phyloP scores from a whole-genome alignment of 139 green algal genomes.

The Chlamydomonas sp. region DNA sequence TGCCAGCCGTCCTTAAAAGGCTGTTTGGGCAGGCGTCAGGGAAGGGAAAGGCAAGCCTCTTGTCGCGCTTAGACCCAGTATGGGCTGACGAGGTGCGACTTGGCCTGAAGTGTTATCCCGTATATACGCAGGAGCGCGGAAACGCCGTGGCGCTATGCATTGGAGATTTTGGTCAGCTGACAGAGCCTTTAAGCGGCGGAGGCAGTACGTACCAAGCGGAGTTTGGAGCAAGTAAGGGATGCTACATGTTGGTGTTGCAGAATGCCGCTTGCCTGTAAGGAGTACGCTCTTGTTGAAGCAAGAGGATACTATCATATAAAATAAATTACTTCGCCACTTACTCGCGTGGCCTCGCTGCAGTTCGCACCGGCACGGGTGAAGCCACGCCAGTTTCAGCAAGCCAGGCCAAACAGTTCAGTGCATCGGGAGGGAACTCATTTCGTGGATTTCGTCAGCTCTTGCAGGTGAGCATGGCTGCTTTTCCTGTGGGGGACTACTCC shows the following conservation, averaged over 20 bases:
- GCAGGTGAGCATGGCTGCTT: background rate
- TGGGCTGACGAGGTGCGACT: background rate
- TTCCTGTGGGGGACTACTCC: no score
- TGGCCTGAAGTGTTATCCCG: background rate
- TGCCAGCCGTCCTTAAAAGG: background rate
- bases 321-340: no score
- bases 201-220: background rate
- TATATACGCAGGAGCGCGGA: background rate
- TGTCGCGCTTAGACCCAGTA: no score
- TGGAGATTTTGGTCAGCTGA: conserved; percentile 16
- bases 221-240: background rate
- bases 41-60: conserved; percentile 12
- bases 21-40: conserved; percentile 12
- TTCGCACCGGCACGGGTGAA: background rate
- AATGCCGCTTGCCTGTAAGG: no score
- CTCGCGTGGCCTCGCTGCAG: background rate
- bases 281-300: no score
- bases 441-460: conserved; percentile 7
- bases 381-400: background rate
- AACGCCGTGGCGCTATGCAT: conserved; percentile 4
- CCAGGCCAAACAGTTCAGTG: background rate
- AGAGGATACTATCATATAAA: no score
- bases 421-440: background rate
- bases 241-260: background rate
- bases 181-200: background rate